Evolutionary conservation across 2,329 filamentous ascomycete species (phyloP).

Genomic region (Botrytis tulipae): DNA sequence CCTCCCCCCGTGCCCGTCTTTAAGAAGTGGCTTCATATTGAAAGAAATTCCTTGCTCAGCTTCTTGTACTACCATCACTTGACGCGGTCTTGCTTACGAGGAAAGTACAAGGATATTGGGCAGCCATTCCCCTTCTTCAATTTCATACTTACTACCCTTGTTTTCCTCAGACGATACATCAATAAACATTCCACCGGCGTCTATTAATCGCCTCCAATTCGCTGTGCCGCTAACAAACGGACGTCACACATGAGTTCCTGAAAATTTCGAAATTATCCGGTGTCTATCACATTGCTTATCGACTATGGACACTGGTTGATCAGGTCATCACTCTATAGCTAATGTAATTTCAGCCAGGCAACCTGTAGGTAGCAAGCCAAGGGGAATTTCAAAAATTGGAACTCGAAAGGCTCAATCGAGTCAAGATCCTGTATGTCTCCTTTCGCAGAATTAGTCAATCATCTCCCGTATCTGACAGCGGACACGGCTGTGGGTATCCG

Average conservation of each 20-base stretch:
- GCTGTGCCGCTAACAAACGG: slow-evolving; percentile 17
- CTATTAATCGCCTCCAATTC: slow-evolving; percentile 18
- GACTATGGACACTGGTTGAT: slow-evolving; percentile 26
- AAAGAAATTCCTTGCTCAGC: background rate
- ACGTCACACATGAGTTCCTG: slow-evolving; percentile 17
- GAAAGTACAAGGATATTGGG: background rate
- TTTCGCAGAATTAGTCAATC: slow-evolving; percentile 18
- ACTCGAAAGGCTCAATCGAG: slow-evolving; percentile 11
- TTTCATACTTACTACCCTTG: background rate
- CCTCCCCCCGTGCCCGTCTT: background rate
- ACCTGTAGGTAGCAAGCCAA: background rate
- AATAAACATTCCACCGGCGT: slow-evolving; percentile 14
- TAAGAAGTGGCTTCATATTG: background rate
- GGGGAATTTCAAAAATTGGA: background rate
- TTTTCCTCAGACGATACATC: background rate
- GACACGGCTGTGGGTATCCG: slow-evolving; percentile 30
- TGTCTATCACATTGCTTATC: slow-evolving; percentile 25
- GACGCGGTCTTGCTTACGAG: slow-evolving; percentile 2
- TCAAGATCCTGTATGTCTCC: slow-evolving; percentile 9
- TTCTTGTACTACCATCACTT: slow-evolving; percentile 6
- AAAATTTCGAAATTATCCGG: background rate
- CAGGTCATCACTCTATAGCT: slow-evolving; percentile 4
- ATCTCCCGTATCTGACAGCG: slow-evolving; percentile 29
- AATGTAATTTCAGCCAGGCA: slow-evolving; percentile 7
- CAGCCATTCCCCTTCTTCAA: background rate